These are phyloP conservation scores for Austroboletus novae-zelandiae DNA, from an alignment of 1,284 basidiomycete genomes.

Conservation along the genomic window DNA sequence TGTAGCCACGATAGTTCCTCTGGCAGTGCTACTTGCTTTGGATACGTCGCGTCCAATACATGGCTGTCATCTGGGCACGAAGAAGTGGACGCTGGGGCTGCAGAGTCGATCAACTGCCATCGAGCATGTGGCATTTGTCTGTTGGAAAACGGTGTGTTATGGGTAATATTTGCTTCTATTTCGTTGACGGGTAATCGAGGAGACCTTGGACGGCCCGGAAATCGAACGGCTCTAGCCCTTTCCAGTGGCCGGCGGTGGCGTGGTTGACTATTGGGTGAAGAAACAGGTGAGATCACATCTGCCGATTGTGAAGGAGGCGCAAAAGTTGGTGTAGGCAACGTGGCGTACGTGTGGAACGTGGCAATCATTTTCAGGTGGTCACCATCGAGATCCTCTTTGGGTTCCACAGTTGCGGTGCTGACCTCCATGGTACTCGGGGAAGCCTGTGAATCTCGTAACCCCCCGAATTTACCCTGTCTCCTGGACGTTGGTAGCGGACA, in stretches of 20 bases:
- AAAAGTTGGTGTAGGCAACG: constrained; percentile 29
- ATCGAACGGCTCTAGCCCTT: constrained; percentile 30
- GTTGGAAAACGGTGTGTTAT: constrained; percentile 2
- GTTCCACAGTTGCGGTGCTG: neutral
- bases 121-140: constrained; percentile 2
- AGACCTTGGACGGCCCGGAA: constrained; percentile 24
- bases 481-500: neutral
- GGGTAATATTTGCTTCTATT: neutral
- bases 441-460: constrained; percentile 16
- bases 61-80: constrained; percentile 6
- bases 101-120: constrained; percentile 12
- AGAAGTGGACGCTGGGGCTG: neutral
- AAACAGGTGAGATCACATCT: constrained; percentile 23
- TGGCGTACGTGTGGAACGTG: constrained; percentile 27
- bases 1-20: constrained; percentile 50
- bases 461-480: neutral
- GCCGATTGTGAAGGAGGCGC: constrained; percentile 29
- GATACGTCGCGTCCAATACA: constrained; percentile 11
- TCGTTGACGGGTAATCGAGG: constrained; percentile 23
- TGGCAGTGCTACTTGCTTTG: constrained; percentile 32
- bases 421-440: constrained; percentile 6
- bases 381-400: constrained; percentile 17
- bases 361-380: constrained; percentile 15
- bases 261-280: constrained; percentile 18
- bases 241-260: constrained; percentile 32